These are phyloP conservation scores for Colletotrichum navitas DNA, from an alignment of 2,329 filamentous ascomycete genomes.

Conservation along the genomic window DNA sequence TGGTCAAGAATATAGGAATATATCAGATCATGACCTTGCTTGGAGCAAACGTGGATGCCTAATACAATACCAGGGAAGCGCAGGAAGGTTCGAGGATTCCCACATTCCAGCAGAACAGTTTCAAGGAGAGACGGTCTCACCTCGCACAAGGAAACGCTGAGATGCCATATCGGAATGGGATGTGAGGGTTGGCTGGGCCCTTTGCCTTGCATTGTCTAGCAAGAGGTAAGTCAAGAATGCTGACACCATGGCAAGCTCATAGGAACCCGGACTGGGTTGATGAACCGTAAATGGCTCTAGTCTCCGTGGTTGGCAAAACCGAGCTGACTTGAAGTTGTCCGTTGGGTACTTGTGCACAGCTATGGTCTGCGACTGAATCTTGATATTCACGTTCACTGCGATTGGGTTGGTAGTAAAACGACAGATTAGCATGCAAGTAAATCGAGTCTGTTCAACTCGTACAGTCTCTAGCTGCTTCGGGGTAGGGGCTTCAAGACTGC, in stretches of 20 bases:
- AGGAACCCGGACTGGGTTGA: background rate
- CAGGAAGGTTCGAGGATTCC: background rate
- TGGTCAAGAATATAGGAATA: background rate
- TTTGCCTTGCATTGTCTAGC: background rate
- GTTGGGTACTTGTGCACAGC: too few relatives aligned
- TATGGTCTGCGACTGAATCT: too few relatives aligned
- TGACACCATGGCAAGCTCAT: background rate
- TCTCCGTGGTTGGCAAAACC: too few relatives aligned
- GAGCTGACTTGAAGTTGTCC: too few relatives aligned
- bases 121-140: background rate
- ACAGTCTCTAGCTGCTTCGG: background rate
- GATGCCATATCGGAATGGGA: background rate
- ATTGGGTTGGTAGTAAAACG: slow-evolving; percentile 38
- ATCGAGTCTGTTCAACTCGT: background rate
- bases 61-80: background rate
- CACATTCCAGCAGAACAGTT: background rate
- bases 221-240: background rate
- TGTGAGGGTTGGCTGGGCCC: background rate
- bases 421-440: slow-evolving; percentile 30
- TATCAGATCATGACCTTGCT: background rate
- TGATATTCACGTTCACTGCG: background rate
- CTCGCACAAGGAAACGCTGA: background rate
- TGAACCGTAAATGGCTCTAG: too few relatives aligned
- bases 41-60: background rate
- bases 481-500: background rate